phyloP scores from a whole-genome alignment of 169 alveolate genomes.

The Eimeria sp. region DNA sequence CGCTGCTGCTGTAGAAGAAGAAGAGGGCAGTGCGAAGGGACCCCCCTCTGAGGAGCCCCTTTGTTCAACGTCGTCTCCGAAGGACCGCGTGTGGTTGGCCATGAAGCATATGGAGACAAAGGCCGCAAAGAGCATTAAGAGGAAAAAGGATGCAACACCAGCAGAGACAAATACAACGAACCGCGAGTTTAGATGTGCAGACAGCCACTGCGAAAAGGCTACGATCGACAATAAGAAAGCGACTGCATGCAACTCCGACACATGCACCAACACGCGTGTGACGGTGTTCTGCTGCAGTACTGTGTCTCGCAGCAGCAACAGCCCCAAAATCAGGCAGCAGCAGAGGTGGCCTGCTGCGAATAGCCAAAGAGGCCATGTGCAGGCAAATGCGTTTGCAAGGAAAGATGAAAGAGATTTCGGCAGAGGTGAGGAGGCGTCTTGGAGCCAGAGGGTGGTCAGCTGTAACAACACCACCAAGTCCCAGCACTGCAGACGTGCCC shows the following conservation, averaged over 20 bases:
- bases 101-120: constrained; percentile 63
- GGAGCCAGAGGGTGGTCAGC: constrained; percentile 40
- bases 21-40: neutral
- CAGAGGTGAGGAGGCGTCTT: neutral
- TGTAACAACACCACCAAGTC: constrained; percentile 67
- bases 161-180: constrained; percentile 28
- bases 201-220: constrained; percentile 65
- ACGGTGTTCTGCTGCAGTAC: constrained; percentile 54
- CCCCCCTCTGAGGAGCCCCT: neutral
- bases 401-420: neutral
- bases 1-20: constrained; percentile 52
- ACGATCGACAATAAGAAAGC: constrained; percentile 9
- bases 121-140: constrained; percentile 15
- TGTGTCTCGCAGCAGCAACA: constrained; percentile 46
- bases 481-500: constrained; percentile 76
- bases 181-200: constrained; percentile 36
- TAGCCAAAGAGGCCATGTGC: constrained; percentile 46
- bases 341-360: constrained; percentile 42
- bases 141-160: constrained; percentile 31
- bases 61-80: neutral
- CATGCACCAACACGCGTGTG: constrained; percentile 29
- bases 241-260: constrained; percentile 47
- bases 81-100: constrained; percentile 12
- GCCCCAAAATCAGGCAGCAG: constrained; percentile 75
- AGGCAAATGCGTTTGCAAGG: neutral